Base-by-base conservation (phyloP, 2,329 filamentous ascomycete genomes). In the Huntiella bhutanensis region DNA sequence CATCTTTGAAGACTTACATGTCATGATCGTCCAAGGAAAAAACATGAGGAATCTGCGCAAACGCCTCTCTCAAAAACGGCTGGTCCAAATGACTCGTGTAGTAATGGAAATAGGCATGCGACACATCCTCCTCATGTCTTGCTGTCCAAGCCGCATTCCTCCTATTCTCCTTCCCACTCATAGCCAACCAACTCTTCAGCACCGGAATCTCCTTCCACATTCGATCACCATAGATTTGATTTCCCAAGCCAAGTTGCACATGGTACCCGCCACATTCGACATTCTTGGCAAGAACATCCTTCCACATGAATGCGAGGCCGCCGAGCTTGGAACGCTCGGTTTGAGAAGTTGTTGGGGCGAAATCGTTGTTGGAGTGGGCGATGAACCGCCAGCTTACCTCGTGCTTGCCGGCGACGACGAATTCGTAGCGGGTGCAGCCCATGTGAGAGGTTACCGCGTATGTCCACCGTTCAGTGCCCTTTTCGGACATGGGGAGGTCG, bases 51-150 rank as follows among this genome's bases (percentile, higher is more conserved):
- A 98, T 95, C 64, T 98, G 91, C 16, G 91, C 91, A 66, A 94
- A 98, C 0, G 88, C 87, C 62, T 98, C 91, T 50, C 91, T 71
- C 53, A 98, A 62, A 60, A 92, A 88, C 5, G 88, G 87, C 62
- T 98, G 91, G 58, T 98, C 91, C 59, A 98, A 96, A 60, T 96
- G 88, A 54, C 86, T 94, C 1, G 87, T 94, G 59, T 98, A 98
- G 61, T 94, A 98, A 61, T 98, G 91, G 62, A 98, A 98, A 64
- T 94, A 98, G 5, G 91, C 87, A 62, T 96, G 87, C 2, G 81
- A 79, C 13, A 94, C 85, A 57, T 98, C 91, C 57, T 98, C 88
- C 58, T 98, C 86, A 55, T 96, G 84, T 43, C 85, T 80, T 3
- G 88, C 85, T 5, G 87, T 94, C 91, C 91, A 98, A 38, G 79